Base-by-base conservation (phyloP, 352 stramenopile genomes). In the Saprolegnia diclina region DNA sequence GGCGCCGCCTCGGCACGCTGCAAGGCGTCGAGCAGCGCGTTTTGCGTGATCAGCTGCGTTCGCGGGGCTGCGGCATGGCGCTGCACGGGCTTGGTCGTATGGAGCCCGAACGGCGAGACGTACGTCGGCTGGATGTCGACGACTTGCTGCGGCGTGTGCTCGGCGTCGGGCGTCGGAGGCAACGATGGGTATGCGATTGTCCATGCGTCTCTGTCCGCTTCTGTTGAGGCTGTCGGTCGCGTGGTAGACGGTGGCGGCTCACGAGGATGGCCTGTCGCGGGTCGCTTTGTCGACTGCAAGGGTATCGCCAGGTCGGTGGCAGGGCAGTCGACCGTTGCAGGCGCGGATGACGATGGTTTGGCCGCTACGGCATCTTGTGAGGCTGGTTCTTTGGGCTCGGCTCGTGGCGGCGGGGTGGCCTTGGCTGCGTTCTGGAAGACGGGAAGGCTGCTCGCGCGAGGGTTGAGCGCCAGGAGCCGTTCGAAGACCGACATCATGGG, bases 41-140 rank as follows among this genome's bases (percentile, higher is more conserved):
- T 59, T 59, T 59, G 52, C 19, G 52, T 26, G 19, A 59, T 59
- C 59, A 57, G 67, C 54, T 29, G 45, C 62, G 53, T 73, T 5
- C 9, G 32, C 11, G 14, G 14, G 10, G 71, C 40, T 18, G 35
- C 57, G n/a, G 37, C 38, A 52, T 64, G 73, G 59, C 56, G 68
- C 71, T 11, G 56, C 67, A 24, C 13, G 11, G 35, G 11, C 35
- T 59, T 10, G 46, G 61, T 46, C 75, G 76, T 62, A 72, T 73
- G 24, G 72, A 70, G n/a, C 72, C 69, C 74, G 22, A 90, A 92
- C 11, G 82, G 84, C 18, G 82, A 92, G 7, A 90, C 71, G 45
- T 90, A 89, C 35, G 62, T 48, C 37, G 59, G 56, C 16, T 10
- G 29, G 2, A 2, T 35, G 29, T 35, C 29, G 29, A 35, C 29